Base-by-base conservation (phyloP, 192 early-diverging fungal genomes). In the Jimgerdemannia lactiflua region DNA sequence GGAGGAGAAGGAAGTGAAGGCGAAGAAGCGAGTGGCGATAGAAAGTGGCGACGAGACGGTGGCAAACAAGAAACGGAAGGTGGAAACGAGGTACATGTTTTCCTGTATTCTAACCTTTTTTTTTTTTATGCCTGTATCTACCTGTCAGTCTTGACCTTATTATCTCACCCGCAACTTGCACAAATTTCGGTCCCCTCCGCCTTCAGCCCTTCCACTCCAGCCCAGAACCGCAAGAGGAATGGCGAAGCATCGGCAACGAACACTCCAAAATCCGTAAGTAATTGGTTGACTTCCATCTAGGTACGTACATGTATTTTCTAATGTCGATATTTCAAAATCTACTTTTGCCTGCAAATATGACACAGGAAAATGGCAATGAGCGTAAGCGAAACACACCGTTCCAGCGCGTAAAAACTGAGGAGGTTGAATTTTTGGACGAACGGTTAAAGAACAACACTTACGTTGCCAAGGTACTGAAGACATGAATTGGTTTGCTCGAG, bases 371-470 rank as follows among this genome's bases (percentile, higher is more conserved):
- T 59, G 49, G 49, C 49, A 59, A 59, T 6, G 14, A 59, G 14
- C 49, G 49, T 14, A 39, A 41, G 39, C 82, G 83, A 63, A 85
- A 82, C 69, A 87, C 85, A 43, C 94, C 94, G 4, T 98, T 98
- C 82, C 92, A 93, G 79, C 91, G 97, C 67, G 89, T 98, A 42
- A 86, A 86, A 43, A 87, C 88, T 40, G 92, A 95, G 71, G 91
- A 96, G 74, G 94, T 98, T 2, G 86, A 84, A 18, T 96, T 96
- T 73, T 70, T 85, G 2, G 89, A 95, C 79, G 92, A 95, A 6
- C 81, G 91, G 64, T 83, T 97, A 68, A 94, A 93, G 80, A 93
- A 97, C 83, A 98, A 97, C 81, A 85, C 87, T 9, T 95, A 93
- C 78, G 84, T 81, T 69, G 67, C 76, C 72, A 91, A 93, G 80